Percentiles rank a stretch among this genome's conserved stretches.
These are phyloP conservation scores for Penicillium sp. DNA, from an alignment of 2,329 filamentous ascomycete species.

Conservation along the genomic window DNA sequence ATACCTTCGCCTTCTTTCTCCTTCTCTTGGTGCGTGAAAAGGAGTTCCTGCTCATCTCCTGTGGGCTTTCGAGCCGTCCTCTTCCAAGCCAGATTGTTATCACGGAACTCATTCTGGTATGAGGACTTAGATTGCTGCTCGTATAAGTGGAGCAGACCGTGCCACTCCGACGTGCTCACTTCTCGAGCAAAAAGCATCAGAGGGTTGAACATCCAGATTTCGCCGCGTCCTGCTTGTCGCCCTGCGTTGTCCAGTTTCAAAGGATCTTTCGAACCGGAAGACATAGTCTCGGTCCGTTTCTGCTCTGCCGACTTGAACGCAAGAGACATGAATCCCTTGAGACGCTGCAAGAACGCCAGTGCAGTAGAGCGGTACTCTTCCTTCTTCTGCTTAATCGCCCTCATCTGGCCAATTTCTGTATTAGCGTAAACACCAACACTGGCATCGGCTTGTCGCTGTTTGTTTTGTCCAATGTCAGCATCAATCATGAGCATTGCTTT, in stretches of 20 bases:
- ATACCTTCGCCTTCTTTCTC: constrained; percentile 74
- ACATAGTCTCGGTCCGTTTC: constrained; percentile 67
- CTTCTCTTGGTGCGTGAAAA: constrained; percentile 91
- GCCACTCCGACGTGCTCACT: constrained; percentile 80
- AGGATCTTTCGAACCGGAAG: constrained; percentile 44
- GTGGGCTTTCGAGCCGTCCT: constrained; percentile 74
- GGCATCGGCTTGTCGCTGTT: constrained; percentile 53
- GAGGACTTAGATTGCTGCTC: constrained; percentile 74
- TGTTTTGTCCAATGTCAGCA: constrained; percentile 68
- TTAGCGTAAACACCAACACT: constrained; percentile 67
- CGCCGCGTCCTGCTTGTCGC: constrained; percentile 71
- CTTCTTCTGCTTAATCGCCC: constrained; percentile 91
- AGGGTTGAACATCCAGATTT: constrained; percentile 86
- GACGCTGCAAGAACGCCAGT: constrained; percentile 73
- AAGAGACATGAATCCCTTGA: constrained; percentile 79
- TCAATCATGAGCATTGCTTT: constrained; percentile 95
- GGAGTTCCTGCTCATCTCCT: constrained; percentile 77
- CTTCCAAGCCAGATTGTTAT: constrained; percentile 78
- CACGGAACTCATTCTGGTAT: constrained; percentile 81
- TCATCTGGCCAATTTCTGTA: constrained; percentile 81
- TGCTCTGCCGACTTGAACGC: constrained; percentile 78
- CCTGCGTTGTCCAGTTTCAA: constrained; percentile 71
- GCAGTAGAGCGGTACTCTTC: constrained; percentile 83
- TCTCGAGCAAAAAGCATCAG: constrained; percentile 87
- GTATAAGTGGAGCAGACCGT: constrained; percentile 77